Evolutionary conservation across 2,329 filamentous ascomycete species (phyloP), one percentile per base, ranked within the genome.

Genomic region (Penicillium sp.): DNA sequence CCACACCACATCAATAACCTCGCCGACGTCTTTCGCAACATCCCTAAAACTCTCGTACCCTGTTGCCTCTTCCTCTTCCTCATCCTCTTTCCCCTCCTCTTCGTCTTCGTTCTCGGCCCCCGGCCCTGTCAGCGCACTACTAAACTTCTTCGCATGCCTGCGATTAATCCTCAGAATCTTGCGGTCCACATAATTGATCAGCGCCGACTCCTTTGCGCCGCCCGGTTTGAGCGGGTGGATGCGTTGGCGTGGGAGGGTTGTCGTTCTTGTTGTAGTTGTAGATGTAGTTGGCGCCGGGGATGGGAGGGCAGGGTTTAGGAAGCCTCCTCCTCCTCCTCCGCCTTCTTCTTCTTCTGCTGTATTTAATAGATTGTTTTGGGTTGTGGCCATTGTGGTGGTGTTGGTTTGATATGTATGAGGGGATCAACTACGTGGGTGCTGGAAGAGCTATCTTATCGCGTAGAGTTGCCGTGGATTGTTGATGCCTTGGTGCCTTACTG

Each of bases 1-100:
- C 93, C 93, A 97, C 5, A 96, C 74, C 7, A 95, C 82, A 70
- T 95, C 88, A 16, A 96, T 75, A 12, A 96, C 69, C 5, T 80
- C 79, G 56, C 92, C 88, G 0, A 96, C 72, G 66, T 96, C 91
- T 56, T 77, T 82, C 54, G 84, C 90, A 4, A 91, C 82, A 66
- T 92, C 87, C 50, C 77, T 79, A 69, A 93, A 89, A 52, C 74
- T 83, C 54, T 77, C 75, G 61, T 87, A 88, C 1, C 82, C 83
- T 33, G 72, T 69, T 4, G 74, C 74, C 14, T 71, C 68, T 50
- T 74, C 74, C 11, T 67, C 67, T 11, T 68, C 67, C 3, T 61
- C 64, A 26, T 68, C 60, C 18, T 65, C 64, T 47, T 63, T 59
- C 21, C 66, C 63, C 61, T 68, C 63, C 7, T 63, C n/a, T 40